Base-by-base conservation (phyloP, 768 basidiomycete species). In the Boletus bicolor region DNA sequence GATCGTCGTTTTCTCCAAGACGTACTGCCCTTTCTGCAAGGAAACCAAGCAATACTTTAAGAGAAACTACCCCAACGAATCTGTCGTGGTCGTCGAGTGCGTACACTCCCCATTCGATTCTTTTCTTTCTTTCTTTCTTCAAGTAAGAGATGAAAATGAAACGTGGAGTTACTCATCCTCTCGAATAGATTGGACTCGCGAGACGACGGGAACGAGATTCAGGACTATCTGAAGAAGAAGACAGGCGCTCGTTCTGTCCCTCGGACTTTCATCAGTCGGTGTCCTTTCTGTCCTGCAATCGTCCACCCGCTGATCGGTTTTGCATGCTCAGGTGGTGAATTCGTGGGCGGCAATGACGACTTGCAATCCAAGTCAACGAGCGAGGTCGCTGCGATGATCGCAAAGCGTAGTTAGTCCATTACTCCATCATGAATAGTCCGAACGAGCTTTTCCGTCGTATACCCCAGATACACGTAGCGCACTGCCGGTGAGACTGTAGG, bases 241-340 rank as follows among this genome's bases (percentile, higher is more conserved):
- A 88, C 87, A 0, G 78, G 77, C 0, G 90, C 87, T 61, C 69
- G 80, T 21, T 86, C 86, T 11, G 91, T 93, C 6, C 91, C 91
- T 32, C 88, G 84, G 65, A 78, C 89, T 55, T 93, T 89, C 74
- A 79, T 92, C 65, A 80, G 87, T 89, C 56, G 50, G 77, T 67
- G 4, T 49, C 32, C 24, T n/a, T 34, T 34, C n/a, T 6, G 6
- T 10, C 14, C 35, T 0, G 36, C 24, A 0, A 7, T 15, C 21
- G 24, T 44, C 12, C 37, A 24, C 9, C 2, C 17, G 3, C 36
- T 58, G 11, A 51, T 12, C 9, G 2, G 0, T 41, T 6, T 7
- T 3, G 26, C 14, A 38, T 54, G 21, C n/a, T 24, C 24, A 69
- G 68, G 44, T 26, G 67, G 68, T 2, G n/a, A 42, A 7, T 37